phyloP scores from a whole-genome alignment of 352 stramenopile species.

The Globisporangium spiculum region DNA sequence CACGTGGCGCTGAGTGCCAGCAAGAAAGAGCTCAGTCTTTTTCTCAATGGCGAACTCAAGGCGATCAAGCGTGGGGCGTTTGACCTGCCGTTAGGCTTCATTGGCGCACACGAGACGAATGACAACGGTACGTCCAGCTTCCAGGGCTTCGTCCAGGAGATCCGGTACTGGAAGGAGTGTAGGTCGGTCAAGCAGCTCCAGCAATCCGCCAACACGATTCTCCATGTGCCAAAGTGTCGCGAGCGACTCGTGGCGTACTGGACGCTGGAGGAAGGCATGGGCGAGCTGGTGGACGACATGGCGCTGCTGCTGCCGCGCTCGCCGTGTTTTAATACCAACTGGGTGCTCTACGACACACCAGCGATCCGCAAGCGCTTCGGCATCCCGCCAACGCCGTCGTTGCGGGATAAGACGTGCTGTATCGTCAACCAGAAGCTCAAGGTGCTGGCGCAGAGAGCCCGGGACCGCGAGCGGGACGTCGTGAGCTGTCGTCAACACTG shows the following conservation, averaged over 20 bases:
- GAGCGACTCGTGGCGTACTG: constrained; percentile 53
- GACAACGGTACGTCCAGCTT: constrained; percentile 39
- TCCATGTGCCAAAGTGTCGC: constrained; percentile 37
- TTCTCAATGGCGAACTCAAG: constrained; percentile 46
- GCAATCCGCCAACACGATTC: constrained; percentile 29
- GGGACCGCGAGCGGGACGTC: constrained; percentile 37
- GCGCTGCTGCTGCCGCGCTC: constrained; percentile 42
- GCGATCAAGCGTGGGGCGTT: constrained; percentile 46
- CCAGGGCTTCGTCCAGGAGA: constrained; percentile 60
- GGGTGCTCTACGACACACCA: constrained; percentile 49
- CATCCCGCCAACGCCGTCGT: constrained; percentile 51
- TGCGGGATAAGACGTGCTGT: constrained; percentile 63
- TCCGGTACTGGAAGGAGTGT: constrained; percentile 61
- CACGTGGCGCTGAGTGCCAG: constrained; percentile 57
- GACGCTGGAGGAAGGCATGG: constrained; percentile 75
- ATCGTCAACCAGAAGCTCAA: constrained; percentile 69
- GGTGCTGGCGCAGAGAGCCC: constrained; percentile 51
- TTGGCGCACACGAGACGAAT: constrained; percentile 29
- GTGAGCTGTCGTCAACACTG: constrained; percentile 49
- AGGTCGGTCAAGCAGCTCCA: constrained; percentile 37
- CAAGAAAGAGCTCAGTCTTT: constrained; percentile 43
- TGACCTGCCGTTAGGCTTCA: constrained; percentile 43
- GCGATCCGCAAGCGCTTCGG: constrained; percentile 48
- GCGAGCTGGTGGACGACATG: constrained; percentile 76
- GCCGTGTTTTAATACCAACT: constrained; percentile 41